Evolutionary conservation across 2,329 filamentous ascomycete species (phyloP), one percentile per base, ranked within the genome.

Genomic region (Aspergillus sp.): DNA sequence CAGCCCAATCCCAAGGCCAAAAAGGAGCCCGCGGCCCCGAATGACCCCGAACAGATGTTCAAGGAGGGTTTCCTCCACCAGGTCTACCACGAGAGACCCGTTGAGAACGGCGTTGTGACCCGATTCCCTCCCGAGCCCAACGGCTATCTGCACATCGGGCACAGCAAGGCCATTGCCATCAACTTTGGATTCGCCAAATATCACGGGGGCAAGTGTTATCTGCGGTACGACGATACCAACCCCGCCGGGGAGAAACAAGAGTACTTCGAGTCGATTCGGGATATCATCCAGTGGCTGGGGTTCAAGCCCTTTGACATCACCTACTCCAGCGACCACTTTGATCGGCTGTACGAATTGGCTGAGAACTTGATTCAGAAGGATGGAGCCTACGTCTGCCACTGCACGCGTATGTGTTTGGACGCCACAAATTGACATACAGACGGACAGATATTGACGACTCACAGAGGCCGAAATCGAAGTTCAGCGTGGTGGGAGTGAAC

Each of bases 151-250:
- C 90, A 96, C 63, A 86, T 97, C 57, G 91, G 91, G 19, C 93
- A 97, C 64, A 86, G 86, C 54, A 97, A 97, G 73, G 91, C 93
- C 26, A 96, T 97, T 65, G 85, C 88, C 0, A 82, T 97, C 67
- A 96, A 97, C 70, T 97, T 97, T 70, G 91, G 91, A 5, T 97
- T 96, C 65, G 91, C 93, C 9, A 81, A 80, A 61, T 82, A 83
- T 61, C 86, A 94, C 63, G 85, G 85, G 33, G 91, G 91, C 48
- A 74, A 83, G 51, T 86, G 81, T 67, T 84, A 85, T 60, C 69
- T 89, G 51, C 79, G 91, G 58, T 95, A 87, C 66, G 93, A 97
- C 65, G 93, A 97, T 60, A 97, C 93, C 9, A 97, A 97, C 65
- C 93, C 93, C 1, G 88, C 90, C 54, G 87, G 86, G 41, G 93